These are phyloP conservation scores for Sporothrix mexicana DNA, from an alignment of 2,329 filamentous ascomycete species.

Conservation along the genomic window DNA sequence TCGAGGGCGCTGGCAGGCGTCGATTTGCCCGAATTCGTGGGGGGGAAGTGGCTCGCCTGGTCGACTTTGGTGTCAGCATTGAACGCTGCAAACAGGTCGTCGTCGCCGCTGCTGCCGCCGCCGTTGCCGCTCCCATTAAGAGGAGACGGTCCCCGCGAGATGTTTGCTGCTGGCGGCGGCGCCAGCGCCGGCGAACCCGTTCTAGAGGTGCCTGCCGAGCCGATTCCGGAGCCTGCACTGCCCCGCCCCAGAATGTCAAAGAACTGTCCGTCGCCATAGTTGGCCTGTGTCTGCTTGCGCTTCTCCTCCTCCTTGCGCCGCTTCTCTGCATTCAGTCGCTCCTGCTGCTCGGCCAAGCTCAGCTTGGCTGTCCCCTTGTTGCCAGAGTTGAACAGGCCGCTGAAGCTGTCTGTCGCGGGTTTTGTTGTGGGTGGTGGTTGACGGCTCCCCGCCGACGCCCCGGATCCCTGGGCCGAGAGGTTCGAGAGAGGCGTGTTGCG, in stretches of 20 bases:
- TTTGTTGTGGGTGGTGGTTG: constrained; percentile 50
- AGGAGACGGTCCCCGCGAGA: constrained; percentile 38
- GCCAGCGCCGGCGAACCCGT: constrained; percentile 52
- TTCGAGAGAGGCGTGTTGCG: constrained; percentile 62
- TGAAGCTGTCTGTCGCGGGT: constrained; percentile 74
- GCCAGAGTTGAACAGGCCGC: constrained; percentile 71
- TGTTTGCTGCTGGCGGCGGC: constrained; percentile 37
- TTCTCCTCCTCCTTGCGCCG: constrained; percentile 75
- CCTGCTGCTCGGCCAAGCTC: constrained; percentile 77
- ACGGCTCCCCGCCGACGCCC: constrained; percentile 42
- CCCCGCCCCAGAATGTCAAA: constrained; percentile 72
- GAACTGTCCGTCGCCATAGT: constrained; percentile 78
- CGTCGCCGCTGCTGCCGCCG: constrained; percentile 52
- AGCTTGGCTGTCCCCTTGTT: constrained; percentile 70
- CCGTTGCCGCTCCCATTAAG: constrained; percentile 41
- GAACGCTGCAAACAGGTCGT: constrained; percentile 72
- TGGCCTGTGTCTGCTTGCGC: constrained; percentile 71
- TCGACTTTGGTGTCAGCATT: constrained; percentile 70
- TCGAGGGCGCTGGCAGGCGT: constrained; percentile 57
- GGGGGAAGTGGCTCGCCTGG: constrained; percentile 66
- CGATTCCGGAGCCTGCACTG: not conserved
- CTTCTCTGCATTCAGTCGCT: constrained; percentile 68
- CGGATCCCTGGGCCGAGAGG: constrained; percentile 57
- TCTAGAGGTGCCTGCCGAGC: constrained; percentile 55
- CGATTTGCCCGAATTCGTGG: constrained; percentile 50